Conservation (phyloP, 352 stramenopile species). For the Globisporangium cederbergense region DNA sequence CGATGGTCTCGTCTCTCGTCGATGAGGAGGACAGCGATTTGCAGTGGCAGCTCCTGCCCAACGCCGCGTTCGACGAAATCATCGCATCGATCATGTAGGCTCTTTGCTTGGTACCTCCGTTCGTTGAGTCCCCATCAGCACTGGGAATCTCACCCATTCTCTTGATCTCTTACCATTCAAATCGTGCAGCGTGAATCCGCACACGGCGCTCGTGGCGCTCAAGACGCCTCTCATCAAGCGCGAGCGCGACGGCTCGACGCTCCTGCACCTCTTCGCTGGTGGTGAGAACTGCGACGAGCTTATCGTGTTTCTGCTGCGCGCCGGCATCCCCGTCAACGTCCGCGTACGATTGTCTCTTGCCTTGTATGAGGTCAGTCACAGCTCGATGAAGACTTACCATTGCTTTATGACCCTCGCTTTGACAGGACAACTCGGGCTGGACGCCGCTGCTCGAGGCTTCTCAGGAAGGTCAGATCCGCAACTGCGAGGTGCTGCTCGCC, state of each 20-base stretch:
- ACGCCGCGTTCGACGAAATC: constrained; percentile 18
- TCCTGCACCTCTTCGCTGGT: constrained; percentile 20
- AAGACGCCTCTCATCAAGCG: constrained; percentile 12
- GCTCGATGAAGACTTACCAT: too few relatives aligned
- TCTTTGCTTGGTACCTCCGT: too few relatives aligned
- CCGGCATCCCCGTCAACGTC: constrained; percentile 36
- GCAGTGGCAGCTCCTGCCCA: constrained; percentile 15
- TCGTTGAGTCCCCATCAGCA: neutral
- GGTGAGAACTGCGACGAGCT: constrained; percentile 27
- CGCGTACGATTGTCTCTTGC: constrained; percentile 13
- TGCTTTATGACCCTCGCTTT: neutral
- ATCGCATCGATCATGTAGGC: constrained; percentile 20
- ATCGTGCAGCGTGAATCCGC: constrained; percentile 17
- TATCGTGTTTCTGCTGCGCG: constrained; percentile 38
- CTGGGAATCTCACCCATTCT: neutral
- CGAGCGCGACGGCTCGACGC: constrained; percentile 19
- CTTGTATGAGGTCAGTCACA: neutral
- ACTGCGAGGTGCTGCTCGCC: constrained; percentile 42
- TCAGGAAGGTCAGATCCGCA: constrained; percentile 50
- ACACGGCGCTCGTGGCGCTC: constrained; percentile 6
- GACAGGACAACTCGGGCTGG: constrained; percentile 42
- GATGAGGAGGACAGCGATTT: constrained; percentile 8
- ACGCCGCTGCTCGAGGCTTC: constrained; percentile 58
- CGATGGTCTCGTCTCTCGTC: neutral
- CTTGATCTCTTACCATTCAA: neutral